phyloP scores from a whole-genome alignment of 331 rosid species.

The Acacia pycnantha region DNA sequence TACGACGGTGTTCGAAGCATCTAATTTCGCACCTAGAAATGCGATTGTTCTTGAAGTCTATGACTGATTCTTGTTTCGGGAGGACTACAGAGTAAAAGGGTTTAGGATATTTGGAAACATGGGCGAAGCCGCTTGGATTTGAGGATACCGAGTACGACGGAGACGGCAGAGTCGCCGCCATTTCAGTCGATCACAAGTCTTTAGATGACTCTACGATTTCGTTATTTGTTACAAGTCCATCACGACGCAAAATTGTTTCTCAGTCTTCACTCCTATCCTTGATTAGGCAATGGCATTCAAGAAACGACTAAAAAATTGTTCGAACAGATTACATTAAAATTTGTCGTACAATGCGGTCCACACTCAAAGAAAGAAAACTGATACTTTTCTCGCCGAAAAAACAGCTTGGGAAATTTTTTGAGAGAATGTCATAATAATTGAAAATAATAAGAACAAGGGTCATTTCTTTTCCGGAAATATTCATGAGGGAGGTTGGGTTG shows the following conservation, averaged over 20 bases:
- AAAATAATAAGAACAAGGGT: too few species aligned
- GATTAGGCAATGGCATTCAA: background rate
- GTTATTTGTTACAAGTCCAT: background rate
- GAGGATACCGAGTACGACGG: conserved; percentile 3
- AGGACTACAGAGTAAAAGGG: conserved; percentile 17
- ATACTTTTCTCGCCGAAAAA: too few species aligned
- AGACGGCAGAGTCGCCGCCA: conserved; percentile 50
- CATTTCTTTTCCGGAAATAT: too few species aligned
- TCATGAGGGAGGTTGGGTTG: too few species aligned
- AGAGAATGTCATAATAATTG: too few species aligned
- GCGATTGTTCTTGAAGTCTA: conserved; percentile 19
- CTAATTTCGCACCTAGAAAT: conserved; percentile 51
- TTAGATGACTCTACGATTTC: background rate
- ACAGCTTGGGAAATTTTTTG: too few species aligned
- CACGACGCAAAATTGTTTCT: background rate
- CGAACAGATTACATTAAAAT: background rate
- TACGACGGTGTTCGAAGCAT: conserved; percentile 55
- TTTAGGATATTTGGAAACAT: background rate
- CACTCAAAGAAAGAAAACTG: too few species aligned
- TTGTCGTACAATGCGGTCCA: too few species aligned
- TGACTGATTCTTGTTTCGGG: conserved; percentile 19
- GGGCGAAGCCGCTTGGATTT: conserved; percentile 15
- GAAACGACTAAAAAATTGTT: background rate
- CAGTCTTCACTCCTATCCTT: too few species aligned
- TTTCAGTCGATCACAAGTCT: conserved; percentile 29